A percentile compares a stretch with the other conserved stretches of the same genome.
These are phyloP conservation scores for Immersiella caudata DNA, from an alignment of 495 filamentous ascomycete species.

Conservation along the genomic window DNA sequence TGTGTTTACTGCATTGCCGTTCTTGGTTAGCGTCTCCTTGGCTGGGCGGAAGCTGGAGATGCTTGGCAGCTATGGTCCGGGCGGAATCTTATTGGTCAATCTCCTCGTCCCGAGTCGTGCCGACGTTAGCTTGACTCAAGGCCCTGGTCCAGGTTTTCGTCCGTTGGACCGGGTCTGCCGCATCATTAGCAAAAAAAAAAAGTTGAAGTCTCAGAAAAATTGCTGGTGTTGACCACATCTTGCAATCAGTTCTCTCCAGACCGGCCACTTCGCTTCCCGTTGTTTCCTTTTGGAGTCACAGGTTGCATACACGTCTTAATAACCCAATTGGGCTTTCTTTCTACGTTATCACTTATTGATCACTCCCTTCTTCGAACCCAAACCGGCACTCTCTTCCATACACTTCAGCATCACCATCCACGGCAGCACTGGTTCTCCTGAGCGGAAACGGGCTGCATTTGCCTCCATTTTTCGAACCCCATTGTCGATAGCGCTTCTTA, in stretches of 20 bases:
- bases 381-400: not conserved
- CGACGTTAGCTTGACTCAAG: slow-evolving; percentile 29
- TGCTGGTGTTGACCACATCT: not conserved
- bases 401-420: not conserved
- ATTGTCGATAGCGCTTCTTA: not conserved
- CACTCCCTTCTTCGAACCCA: not conserved
- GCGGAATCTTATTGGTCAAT: slow-evolving; percentile 9
- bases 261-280: slow-evolving; percentile 14
- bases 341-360: not conserved
- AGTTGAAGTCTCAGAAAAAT: not conserved
- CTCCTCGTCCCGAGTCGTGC: slow-evolving; percentile 15
- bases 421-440: not conserved
- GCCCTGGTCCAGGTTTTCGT: slow-evolving; percentile 21
- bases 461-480: not conserved
- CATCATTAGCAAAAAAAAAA: slow-evolving; percentile 30
- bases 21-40: not conserved
- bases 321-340: slow-evolving; percentile 13
- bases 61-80: not conserved
- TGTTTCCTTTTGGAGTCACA: slow-evolving; percentile 17
- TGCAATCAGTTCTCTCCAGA: not conserved
- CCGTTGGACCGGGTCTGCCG: slow-evolving; percentile 24
- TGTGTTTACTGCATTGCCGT: slow-evolving; percentile 11
- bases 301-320: slow-evolving; percentile 8
- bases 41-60: not conserved
- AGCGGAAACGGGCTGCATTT: not conserved